Evolutionary conservation across 768 basidiomycete species (phyloP), one percentile per base, ranked within the genome.

Genomic region (Guyanaporus albipodus): DNA sequence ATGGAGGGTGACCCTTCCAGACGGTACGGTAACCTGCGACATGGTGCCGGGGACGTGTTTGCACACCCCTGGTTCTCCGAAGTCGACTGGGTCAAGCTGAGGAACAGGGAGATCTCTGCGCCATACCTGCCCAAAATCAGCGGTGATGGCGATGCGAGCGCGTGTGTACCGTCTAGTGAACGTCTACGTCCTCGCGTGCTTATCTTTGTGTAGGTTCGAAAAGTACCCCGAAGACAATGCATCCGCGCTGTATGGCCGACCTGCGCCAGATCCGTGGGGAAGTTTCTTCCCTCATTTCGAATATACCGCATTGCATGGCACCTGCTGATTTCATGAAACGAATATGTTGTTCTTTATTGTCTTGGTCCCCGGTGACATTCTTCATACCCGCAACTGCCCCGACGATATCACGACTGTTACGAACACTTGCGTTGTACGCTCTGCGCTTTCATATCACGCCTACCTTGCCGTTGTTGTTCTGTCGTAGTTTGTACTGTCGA

Each of bases 81-180:
- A 68, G 93, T 97, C 18, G 86, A 91, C 54, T 97, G 93, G 93
- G 77, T 77, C 38, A 84, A 82, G 67, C 68, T 97, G 43, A 78
- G 76, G 58, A 75, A 76, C 38, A 74, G 91, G 56, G 91, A 97
- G 60, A 97, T 99, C 45, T 88, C 87, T 12, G 90, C 96, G 19
- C 96, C 96, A 3, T 99, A 96, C 70, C 71, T 97, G 41, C 96
- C 96, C 11, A 86, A 86, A 63, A 91, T 97, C 38, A 78, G 73
- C 27, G 85, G 91, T 8, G 96, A 97, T 10, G 96, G 96, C 1
- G 96, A 99, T 67, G 88, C 95, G 6, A 92, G 89, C 81, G 87
- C 87, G 87, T 90, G 63, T 67, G 87, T 79, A 14, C 24, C 19
- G 32, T 42, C 34, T 4, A 0, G 7, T 17, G 22, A 4, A 7